These are phyloP conservation scores for Pseudopediastrum boryanum DNA, from an alignment of 139 green algal species.

Conservation along the genomic window DNA sequence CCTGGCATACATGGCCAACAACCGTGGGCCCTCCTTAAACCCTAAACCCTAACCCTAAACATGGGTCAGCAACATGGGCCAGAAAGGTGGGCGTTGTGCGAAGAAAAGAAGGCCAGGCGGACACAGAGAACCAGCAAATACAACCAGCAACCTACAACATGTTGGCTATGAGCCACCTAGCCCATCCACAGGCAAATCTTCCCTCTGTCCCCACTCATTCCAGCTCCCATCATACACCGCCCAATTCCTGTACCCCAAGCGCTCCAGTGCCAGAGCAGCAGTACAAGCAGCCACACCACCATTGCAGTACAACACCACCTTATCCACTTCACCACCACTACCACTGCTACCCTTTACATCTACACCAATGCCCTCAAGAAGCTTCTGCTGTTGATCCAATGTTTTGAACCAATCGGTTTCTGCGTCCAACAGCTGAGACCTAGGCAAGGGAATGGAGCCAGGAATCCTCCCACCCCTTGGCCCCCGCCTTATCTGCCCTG, in stretches of 20 bases:
- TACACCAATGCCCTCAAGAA: constrained; percentile 7
- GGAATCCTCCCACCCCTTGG: constrained; percentile 32
- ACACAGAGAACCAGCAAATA: too few relatives aligned
- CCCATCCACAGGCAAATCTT: too few relatives aligned
- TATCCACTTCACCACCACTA: background rate
- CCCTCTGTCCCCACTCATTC: constrained; percentile 19
- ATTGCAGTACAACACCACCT: constrained; percentile 41
- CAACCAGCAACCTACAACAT: too few relatives aligned
- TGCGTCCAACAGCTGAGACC: constrained; percentile 19
- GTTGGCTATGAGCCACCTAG: too few relatives aligned
- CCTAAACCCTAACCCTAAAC: too few relatives aligned
- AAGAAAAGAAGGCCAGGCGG: too few relatives aligned
- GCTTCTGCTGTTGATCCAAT: constrained; percentile 17
- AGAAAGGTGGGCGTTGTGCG: too few relatives aligned
- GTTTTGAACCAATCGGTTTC: background rate
- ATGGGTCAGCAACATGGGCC: too few relatives aligned
- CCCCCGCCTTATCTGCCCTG: constrained; percentile 3
- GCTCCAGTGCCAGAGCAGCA: constrained; percentile 33
- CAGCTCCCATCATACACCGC: constrained; percentile 45
- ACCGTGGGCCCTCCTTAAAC: too few relatives aligned
- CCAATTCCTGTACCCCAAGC: constrained; percentile 28
- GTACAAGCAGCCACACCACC: constrained; percentile 44
- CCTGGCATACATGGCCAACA: too few relatives aligned
- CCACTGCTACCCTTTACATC: constrained; percentile 13
- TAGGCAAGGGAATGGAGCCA: constrained; percentile 26